Evolutionary conservation across 805 yeast genomes (phyloP).

Genomic region (Wickerhamiella domercqiae): DNA sequence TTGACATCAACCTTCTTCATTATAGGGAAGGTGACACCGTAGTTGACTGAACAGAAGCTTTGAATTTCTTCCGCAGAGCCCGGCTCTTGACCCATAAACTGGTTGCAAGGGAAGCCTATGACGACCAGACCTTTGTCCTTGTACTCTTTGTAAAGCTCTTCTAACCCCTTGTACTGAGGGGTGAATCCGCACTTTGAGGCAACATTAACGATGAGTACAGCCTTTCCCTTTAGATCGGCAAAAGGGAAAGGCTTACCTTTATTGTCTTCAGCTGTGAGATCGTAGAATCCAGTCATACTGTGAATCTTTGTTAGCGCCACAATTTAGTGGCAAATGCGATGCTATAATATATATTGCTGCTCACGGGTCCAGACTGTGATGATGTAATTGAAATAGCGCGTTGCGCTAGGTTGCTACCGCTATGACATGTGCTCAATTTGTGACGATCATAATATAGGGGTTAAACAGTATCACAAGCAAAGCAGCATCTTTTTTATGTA

Average conservation of each 20-base stretch:
- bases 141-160: constrained; percentile 52
- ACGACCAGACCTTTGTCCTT: constrained; percentile 47
- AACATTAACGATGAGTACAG: constrained; percentile 69
- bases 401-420: too few species aligned
- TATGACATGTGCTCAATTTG: too few species aligned
- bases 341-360: too few species aligned
- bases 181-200: constrained; percentile 78
- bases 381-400: too few species aligned
- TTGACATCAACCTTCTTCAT: constrained; percentile 80
- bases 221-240: constrained; percentile 55
- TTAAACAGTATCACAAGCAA: too few species aligned
- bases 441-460: too few species aligned
- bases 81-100: constrained; percentile 71
- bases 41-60: constrained; percentile 59
- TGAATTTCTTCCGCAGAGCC: constrained; percentile 53
- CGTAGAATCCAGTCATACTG: constrained; percentile 55
- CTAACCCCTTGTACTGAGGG: constrained; percentile 63
- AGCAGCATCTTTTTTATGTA: too few species aligned
- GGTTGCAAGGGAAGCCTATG: constrained; percentile 85
- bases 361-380: too few species aligned
- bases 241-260: constrained; percentile 48
- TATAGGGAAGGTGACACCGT: constrained; percentile 85
- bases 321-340: background rate
- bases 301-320: constrained; percentile 29
- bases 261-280: constrained; percentile 45